Conservation (phyloP, 257 asterid species). For the Echites panduratus region DNA sequence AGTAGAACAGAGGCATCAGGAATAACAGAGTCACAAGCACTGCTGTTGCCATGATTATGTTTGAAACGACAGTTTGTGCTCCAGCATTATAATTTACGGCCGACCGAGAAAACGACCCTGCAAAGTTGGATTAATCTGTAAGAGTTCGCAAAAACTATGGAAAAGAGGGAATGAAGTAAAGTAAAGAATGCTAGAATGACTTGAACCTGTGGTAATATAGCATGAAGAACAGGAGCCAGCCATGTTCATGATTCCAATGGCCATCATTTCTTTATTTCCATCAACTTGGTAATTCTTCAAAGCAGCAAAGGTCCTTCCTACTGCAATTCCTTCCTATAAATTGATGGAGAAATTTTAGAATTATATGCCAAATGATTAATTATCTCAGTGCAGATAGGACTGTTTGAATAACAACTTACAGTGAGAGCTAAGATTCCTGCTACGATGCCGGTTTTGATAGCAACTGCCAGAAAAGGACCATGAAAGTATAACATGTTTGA, state of each 20-base stretch:
- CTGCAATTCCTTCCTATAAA: conserved; percentile 89
- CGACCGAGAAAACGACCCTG: conserved; percentile 94
- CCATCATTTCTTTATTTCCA: conserved; percentile 99
- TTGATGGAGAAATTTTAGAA: neutral
- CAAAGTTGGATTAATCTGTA: neutral
- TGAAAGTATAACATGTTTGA: conserved; percentile 59
- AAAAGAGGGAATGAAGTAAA: neutral
- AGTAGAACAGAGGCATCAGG: conserved; percentile 85
- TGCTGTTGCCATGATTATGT: conserved; percentile 73
- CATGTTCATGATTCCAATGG: conserved; percentile 95
- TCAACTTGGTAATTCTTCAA: conserved; percentile 88
- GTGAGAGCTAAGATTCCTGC: conserved; percentile 88
- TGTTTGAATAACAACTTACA: conserved; percentile 32
- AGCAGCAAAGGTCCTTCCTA: conserved; percentile 88
- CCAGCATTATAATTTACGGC: conserved; percentile 95
- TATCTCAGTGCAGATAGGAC: neutral
- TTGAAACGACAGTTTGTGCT: conserved; percentile 74
- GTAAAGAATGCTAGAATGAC: neutral
- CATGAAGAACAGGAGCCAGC: conserved; percentile 97
- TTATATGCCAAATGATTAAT: neutral
- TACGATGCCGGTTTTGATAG: conserved; percentile 75
- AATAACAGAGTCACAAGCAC: conserved; percentile 74
- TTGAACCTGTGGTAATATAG: conserved; percentile 80
- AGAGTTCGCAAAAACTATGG: neutral
- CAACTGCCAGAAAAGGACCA: conserved; percentile 62